Evolutionary conservation across 1,139 yeast species (phyloP), one percentile per base, ranked within the genome.

Genomic region (Debaryomycetaceae sp.): DNA sequence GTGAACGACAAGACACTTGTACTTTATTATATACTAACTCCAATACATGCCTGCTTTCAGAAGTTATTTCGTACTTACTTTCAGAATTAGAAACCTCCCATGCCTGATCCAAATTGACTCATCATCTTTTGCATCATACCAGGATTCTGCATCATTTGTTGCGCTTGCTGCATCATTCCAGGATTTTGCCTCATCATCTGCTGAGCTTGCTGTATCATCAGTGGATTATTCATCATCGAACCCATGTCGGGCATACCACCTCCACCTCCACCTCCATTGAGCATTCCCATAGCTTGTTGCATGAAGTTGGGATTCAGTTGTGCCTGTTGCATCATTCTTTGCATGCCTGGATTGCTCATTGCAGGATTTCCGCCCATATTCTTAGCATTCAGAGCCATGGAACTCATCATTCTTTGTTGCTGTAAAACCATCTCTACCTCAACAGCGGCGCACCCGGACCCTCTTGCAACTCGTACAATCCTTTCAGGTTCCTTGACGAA

Each of bases 351-450:
- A 33, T 55, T 68, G 49, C 57, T 65, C 46, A 65, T 68, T 13
- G 67, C 70, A 7, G 65, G 60, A 37, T 72, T 73, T 8, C 39
- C 42, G 30, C 36, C 65, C 78, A 75, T 72, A 45, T 63, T 68
- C 65, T 81, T 80, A 6, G 87, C 81, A 53, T 82, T 80, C 54
- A 79, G 78, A 3, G 97, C 98, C 95, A 93, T 89, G 42, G 85
- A 76, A 2, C 96, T 91, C 96, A 93, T 90, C 86, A 90, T 86
- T 64, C 87, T 81, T 63, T 89, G 97, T 68, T 93, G 99, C 68
- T 85, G 81, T 50, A 93, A 73, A 31, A 91, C 89, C 79, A 90
- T 90, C 63, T 93, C 97, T 23, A 93, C 97, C 55, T 93, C 99
- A 5, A 90, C 82, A 0, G 87, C 96, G 3, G 93, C 74, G 36